Evolutionary conservation across 306 rosid genomes (phyloP).

Genomic region (Quercus cerris): DNA sequence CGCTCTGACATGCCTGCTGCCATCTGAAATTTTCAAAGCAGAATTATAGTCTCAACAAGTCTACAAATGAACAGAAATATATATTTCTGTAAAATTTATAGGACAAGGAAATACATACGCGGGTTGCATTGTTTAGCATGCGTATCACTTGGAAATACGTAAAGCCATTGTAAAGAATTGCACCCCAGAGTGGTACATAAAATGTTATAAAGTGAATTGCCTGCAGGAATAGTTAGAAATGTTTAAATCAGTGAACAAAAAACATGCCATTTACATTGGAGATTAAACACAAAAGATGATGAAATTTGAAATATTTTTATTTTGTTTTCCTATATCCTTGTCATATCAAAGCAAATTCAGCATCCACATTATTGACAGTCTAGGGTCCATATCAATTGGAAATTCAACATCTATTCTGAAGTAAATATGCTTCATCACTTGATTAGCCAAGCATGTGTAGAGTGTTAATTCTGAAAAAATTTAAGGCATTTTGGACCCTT

Average conservation of each 20-base stretch:
- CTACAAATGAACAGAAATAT: constrained; percentile 8
- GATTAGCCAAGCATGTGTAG: not conserved
- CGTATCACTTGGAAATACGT: constrained; percentile 93
- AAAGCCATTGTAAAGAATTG: constrained; percentile 92
- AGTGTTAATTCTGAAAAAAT: not conserved
- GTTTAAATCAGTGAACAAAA: not conserved
- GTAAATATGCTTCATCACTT: not conserved
- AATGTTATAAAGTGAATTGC: constrained; percentile 88
- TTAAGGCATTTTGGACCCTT: not conserved
- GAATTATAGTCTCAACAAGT: constrained; percentile 20
- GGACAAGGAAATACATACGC: constrained; percentile 52
- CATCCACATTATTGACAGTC: not conserved
- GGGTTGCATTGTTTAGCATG: constrained; percentile 97
- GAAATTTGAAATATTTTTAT: not conserved
- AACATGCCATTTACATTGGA: not conserved
- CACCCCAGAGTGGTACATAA: constrained; percentile 97
- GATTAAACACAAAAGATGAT: not conserved
- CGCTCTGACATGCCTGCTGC: constrained; percentile 92
- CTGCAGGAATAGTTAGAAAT: constrained; percentile 43
- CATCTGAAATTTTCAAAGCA: constrained; percentile 68
- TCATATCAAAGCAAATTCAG: not conserved
- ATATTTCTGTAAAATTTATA: constrained; percentile 7
- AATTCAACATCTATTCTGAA: not conserved
- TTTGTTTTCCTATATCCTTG: not conserved
- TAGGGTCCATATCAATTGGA: not conserved